Evolutionary conservation across 331 rosid genomes (phyloP).

Genomic region (Ulmus americana): DNA sequence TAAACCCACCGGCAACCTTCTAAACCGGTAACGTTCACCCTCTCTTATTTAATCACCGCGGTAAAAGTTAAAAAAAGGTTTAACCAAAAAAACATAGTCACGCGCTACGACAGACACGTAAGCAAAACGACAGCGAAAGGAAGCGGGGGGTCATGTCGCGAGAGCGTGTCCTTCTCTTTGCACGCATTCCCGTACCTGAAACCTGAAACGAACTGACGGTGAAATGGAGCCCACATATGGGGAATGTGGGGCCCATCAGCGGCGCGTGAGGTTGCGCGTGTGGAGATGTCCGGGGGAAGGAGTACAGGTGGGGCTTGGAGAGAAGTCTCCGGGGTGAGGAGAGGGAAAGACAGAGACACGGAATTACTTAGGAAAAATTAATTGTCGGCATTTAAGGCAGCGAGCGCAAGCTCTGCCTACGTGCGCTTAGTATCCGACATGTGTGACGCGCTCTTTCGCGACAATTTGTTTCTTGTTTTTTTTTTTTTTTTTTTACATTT

Average conservation of each 20-base stretch:
- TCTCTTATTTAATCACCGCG: background rate
- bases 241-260: background rate
- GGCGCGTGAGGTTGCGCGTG: conserved; percentile 40
- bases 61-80: conserved; percentile 6
- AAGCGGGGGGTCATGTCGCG: conserved; percentile 30
- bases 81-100: background rate
- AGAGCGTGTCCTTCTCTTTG: conserved; percentile 21
- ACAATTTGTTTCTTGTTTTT: too few species aligned
- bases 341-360: conserved; percentile 24
- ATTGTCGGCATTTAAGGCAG: conserved; percentile 62
- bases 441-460: conserved; percentile 40
- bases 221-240: conserved; percentile 7
- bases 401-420: conserved; percentile 31
- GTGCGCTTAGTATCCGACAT: conserved; percentile 52
- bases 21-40: conserved; percentile 25
- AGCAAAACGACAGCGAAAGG: conserved; percentile 33
- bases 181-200: conserved; percentile 59
- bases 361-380: conserved; percentile 41
- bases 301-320: background rate
- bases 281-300: background rate
- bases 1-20: conserved; percentile 52
- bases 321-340: background rate
- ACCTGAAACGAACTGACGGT: conserved; percentile 33
- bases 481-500: conserved; percentile 20
- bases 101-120: conserved; percentile 25